A percentile compares a stretch with the other conserved stretches of the same genome.
phyloP scores from a whole-genome alignment of 768 basidiomycete genomes.

The Trametes elegans region DNA sequence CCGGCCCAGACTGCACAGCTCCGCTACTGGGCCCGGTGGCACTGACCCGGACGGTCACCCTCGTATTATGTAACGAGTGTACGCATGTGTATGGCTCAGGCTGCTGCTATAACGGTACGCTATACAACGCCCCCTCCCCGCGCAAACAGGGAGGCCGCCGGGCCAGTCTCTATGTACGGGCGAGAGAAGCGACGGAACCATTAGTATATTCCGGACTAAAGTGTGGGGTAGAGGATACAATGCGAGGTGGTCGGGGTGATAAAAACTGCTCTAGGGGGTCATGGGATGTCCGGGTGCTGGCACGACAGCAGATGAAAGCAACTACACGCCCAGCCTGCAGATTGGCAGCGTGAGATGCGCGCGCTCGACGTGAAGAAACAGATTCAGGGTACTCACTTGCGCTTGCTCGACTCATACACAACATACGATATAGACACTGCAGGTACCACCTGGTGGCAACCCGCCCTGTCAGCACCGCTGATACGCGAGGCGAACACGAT shows the following conservation, averaged over 20 bases:
- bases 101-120: not conserved
- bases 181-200: not conserved
- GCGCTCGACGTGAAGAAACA: not conserved
- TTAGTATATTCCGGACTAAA: slow-evolving; percentile 14
- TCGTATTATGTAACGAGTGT: slow-evolving; percentile 18
- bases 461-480: slow-evolving; percentile 4
- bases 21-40: not conserved
- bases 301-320: slow-evolving; percentile 18
- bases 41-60: not conserved
- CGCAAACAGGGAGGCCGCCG: not conserved
- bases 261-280: slow-evolving; percentile 10
- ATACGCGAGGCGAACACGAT: slow-evolving; percentile 11
- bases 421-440: slow-evolving; percentile 97
- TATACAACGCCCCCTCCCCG: no score
- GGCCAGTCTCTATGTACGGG: no score
- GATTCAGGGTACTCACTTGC: slow-evolving; percentile 48
- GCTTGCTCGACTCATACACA: slow-evolving; percentile 86
- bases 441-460: slow-evolving; percentile 71
- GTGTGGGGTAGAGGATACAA: slow-evolving; percentile 23
- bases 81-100: slow-evolving; percentile 2
- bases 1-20: not conserved
- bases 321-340: slow-evolving; percentile 51
- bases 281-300: slow-evolving; percentile 9
- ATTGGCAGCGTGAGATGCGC: slow-evolving; percentile 1
- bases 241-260: slow-evolving; percentile 10